Evolutionary conservation across 441 rosid species (phyloP).

Genomic region (Pelargonium myrrhifolium): DNA sequence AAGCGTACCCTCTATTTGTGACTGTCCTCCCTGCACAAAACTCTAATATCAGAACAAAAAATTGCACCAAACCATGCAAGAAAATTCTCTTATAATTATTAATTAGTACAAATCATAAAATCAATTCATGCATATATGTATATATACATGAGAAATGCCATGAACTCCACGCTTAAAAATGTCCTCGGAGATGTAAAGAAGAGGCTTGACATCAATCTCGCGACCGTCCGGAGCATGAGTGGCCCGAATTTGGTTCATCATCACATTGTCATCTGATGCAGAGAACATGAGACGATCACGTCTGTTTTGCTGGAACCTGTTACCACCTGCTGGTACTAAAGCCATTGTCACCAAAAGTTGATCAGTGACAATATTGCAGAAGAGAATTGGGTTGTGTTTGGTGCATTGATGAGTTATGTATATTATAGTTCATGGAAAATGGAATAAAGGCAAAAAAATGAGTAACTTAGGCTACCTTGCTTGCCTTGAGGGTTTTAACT

Average conservation of each 20-base stretch:
- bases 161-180: constrained; percentile 30
- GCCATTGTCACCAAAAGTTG: constrained; percentile 10
- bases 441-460: background rate
- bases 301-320: background rate
- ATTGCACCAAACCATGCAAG: background rate
- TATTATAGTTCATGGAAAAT: background rate
- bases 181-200: constrained; percentile 47
- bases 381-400: constrained; percentile 15
- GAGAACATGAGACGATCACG: constrained; percentile 35
- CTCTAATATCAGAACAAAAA: background rate
- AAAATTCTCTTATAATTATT: background rate
- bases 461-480: constrained; percentile 1
- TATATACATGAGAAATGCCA: constrained; percentile 17
- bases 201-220: constrained; percentile 33
- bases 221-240: constrained; percentile 56
- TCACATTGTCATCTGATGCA: constrained; percentile 44
- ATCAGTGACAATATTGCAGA: background rate
- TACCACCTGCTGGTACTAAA: constrained; percentile 20
- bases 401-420: background rate
- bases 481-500: background rate
- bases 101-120: no score
- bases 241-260: constrained; percentile 48
- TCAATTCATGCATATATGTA: no score
- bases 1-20: constrained; percentile 25
- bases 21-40: constrained; percentile 24